Evolutionary conservation across 192 early-diverging fungal genomes (phyloP), one percentile per base, ranked within the genome.

Genomic region (Diversispora epigaea): DNA sequence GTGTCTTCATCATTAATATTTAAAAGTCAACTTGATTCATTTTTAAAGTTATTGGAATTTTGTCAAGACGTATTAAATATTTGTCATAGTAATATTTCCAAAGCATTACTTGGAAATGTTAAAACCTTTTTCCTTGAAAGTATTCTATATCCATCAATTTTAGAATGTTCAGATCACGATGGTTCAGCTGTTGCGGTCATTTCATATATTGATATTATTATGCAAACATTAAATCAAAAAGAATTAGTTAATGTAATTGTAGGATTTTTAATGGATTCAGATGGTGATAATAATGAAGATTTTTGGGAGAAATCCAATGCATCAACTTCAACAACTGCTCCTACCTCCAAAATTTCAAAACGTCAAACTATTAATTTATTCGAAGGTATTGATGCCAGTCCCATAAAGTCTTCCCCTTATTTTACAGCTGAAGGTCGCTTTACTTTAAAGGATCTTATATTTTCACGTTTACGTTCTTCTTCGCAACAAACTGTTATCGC

Each of bases 101-200:
- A 79, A 7, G 79, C 78, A 3, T 79, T 98, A 17, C 77, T 94
- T 66, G 77, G 77, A 21, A 90, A 89, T 49, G 83, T 98, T 79
- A 86, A 91, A 65, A 79, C 84, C 39, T 89, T 91, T 43, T 94
- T 97, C 80, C 81, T 98, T 54, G 92, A 92, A 66, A 90, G 92
- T 52, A 94, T 96, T 68, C 83, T 98, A 52, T 92, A 94, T 68
- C 91, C 95, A 21, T 91, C 91, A 47, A 84, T 96, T 62, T 79
- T 91, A 49, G 93, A 92, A 64, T 92, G 92, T 79, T 95, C 93
- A 0, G 96, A 98, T 80, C 92, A 90, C 22, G 95, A 98, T 79
- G 95, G 94, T 6, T 93, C 92, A 68, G 90, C 94, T 17, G 92
- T 95, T 0, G 91, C 95, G 3, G 89, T 93, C 1, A 91, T 98